Base-by-base conservation (phyloP, 164 flowering plant species). In the Kalanchoe fedtschenkoi region DNA sequence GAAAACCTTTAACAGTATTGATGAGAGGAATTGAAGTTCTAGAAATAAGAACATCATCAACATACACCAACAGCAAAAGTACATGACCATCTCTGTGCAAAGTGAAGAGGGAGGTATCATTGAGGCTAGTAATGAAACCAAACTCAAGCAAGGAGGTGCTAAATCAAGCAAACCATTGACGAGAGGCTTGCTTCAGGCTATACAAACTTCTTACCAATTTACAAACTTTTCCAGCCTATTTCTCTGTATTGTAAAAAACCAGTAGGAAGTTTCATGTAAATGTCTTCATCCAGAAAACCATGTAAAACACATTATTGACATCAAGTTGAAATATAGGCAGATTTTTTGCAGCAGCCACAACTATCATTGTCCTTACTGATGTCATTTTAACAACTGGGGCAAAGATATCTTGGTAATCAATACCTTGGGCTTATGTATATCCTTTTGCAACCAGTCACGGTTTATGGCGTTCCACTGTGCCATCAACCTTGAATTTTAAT, bases 131-230 rank as follows among this genome's bases (percentile, higher is more conserved):
- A 0, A 0, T 5, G 6, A 30, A 42, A 1, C 51, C 58, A 22
- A 3, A 15, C 10, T 17, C 5, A 1, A 2, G 21, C 32, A 17
- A 35, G 1, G 15, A n/a, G n/a, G n/a, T n/a, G n/a, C 38, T 28
- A 21, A 64, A 60, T 8, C 43, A n/a, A 0, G 6, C 56, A 24
- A 59, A 69, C 72, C 65, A 69, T 14, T 64, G 65, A 4, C 65
- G 2, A 1, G 58, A 65, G 0, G 65, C 51, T 44, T 65, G 63
- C 32, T 62, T 61, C 9, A 65, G 22, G 9, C 60, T 62, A 56
- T 61, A 65, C n/a, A 65, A 34, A 1, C 65, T 35, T 26, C 57
- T 68, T 0, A 24, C 6, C 1, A 66, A 16, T 21, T 17, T 6
- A 19, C 58, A 66, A 0, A 43, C 62, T 28, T 56, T 56, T 1